A percentile compares a stretch with the other conserved stretches of the same genome.
phyloP scores from a whole-genome alignment of 148 eudicot genomes.

The Rhododendron molle region DNA sequence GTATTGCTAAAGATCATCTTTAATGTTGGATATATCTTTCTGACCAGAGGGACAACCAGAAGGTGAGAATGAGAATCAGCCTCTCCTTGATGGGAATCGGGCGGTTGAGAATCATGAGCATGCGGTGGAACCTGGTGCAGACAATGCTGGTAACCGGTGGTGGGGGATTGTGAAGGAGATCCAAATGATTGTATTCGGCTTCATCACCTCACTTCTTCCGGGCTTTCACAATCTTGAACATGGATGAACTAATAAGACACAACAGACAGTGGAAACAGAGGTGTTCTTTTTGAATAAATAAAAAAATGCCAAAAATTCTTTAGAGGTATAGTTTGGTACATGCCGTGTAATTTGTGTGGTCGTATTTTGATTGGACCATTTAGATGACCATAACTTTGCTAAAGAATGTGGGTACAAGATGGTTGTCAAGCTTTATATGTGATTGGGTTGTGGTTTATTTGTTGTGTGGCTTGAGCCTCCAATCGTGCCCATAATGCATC shows the following conservation, averaged over 20 bases:
- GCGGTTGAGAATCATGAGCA: constrained; percentile 35
- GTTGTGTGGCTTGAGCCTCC: not conserved
- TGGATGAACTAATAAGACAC: not conserved
- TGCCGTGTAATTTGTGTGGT: not conserved
- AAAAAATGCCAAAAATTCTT: not conserved
- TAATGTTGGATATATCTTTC: not conserved
- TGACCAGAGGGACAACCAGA: constrained; percentile 60
- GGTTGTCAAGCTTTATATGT: not conserved
- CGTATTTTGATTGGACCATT: not conserved
- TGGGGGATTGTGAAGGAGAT: constrained; percentile 95
- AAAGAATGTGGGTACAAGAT: not conserved
- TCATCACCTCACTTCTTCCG: constrained; percentile 96
- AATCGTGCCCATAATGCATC: not conserved
- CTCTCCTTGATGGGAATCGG: constrained; percentile 27
- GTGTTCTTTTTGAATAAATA: not conserved
- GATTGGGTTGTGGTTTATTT: not conserved
- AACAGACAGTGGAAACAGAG: not conserved
- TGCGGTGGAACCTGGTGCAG: constrained; percentile 45
- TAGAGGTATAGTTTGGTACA: not conserved
- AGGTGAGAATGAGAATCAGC: constrained; percentile 52
- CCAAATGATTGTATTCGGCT: constrained; percentile 93
- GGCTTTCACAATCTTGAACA: constrained; percentile 84
- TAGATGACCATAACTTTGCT: not conserved
- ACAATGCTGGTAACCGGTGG: constrained; percentile 63
- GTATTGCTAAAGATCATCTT: not conserved